Conservation (phyloP, 2,329 filamentous ascomycete genomes). For the Neofusicoccum laricinum region DNA sequence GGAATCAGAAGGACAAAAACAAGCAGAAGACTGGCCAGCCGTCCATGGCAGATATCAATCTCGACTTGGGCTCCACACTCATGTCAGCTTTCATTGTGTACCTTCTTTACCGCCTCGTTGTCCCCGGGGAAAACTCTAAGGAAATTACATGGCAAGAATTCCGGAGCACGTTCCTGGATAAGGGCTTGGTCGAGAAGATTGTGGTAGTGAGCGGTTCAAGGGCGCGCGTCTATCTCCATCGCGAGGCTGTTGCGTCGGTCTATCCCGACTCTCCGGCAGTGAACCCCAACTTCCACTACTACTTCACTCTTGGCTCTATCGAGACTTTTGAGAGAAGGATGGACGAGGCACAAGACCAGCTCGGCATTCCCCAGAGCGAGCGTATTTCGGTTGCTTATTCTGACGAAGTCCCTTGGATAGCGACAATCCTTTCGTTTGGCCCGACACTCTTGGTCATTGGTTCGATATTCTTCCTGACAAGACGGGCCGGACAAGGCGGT, state of each 20-base stretch:
- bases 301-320: conserved; percentile 92
- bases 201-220: conserved; percentile 72
- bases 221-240: conserved; percentile 78
- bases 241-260: conserved; percentile 66
- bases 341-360: conserved; percentile 82
- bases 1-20: conserved; percentile 25
- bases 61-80: conserved; percentile 56
- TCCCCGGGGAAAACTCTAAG: conserved; percentile 62
- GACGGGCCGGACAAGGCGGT: conserved; percentile 65
- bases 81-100: conserved; percentile 61
- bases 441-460: conserved; percentile 85
- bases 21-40: conserved; percentile 21
- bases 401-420: conserved; percentile 69
- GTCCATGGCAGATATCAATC: conserved; percentile 44
- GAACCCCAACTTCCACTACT: conserved; percentile 74
- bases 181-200: conserved; percentile 91
- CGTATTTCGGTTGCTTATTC: conserved; percentile 90
- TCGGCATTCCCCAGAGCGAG: conserved; percentile 81
- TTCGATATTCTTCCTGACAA: conserved; percentile 74
- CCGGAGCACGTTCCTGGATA: conserved; percentile 87
- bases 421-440: conserved; percentile 74
- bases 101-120: conserved; percentile 61
- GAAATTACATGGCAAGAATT: conserved; percentile 99
- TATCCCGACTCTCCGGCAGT: conserved; percentile 73
- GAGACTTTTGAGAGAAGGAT: conserved; percentile 88